These are phyloP conservation scores for Penicillium canariense DNA, from an alignment of 495 filamentous ascomycete species.

Conservation along the genomic window DNA sequence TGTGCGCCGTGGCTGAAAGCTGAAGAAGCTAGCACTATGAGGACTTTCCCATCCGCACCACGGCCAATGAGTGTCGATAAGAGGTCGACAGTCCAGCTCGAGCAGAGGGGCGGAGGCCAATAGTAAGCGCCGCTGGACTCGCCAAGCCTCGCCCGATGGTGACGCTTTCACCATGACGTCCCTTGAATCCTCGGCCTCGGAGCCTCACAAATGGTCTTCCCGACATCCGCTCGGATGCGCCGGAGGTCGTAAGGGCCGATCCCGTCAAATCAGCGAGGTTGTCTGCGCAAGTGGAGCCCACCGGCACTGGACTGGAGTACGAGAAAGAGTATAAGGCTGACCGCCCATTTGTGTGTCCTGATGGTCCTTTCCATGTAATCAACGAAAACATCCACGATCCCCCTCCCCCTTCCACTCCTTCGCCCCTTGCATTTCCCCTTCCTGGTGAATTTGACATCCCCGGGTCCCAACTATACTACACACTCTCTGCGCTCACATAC, in stretches of 20 bases:
- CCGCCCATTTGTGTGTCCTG: conserved; percentile 9
- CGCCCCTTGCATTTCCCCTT: background rate
- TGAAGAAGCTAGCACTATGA: conserved; percentile 5
- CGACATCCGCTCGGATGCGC: conserved; percentile 17
- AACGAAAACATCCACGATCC: background rate
- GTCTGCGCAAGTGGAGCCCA: background rate
- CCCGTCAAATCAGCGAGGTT: conserved; percentile 4
- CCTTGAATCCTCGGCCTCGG: background rate
- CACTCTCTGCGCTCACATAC: background rate
- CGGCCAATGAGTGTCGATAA: background rate
- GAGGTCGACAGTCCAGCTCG: background rate
- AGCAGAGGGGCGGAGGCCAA: background rate
- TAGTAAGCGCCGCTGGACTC: background rate
- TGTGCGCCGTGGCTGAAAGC: background rate
- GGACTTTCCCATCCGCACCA: background rate
- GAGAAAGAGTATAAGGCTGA: conserved; percentile 23
- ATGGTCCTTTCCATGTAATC: background rate
- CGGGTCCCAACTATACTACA: background rate
- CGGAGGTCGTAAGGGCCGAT: conserved; percentile 20
- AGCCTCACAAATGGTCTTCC: background rate
- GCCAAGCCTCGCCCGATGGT: conserved; percentile 8
- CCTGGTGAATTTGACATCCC: background rate
- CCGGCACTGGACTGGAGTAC: background rate
- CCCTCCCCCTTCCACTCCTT: conserved; percentile 1
- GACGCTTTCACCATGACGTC: conserved; percentile 6